Percentiles rank a stretch among this genome's conserved stretches.
Evolutionary conservation across 192 early-diverging fungal genomes (phyloP).

Genomic region (Entomortierella chlamydospora): DNA sequence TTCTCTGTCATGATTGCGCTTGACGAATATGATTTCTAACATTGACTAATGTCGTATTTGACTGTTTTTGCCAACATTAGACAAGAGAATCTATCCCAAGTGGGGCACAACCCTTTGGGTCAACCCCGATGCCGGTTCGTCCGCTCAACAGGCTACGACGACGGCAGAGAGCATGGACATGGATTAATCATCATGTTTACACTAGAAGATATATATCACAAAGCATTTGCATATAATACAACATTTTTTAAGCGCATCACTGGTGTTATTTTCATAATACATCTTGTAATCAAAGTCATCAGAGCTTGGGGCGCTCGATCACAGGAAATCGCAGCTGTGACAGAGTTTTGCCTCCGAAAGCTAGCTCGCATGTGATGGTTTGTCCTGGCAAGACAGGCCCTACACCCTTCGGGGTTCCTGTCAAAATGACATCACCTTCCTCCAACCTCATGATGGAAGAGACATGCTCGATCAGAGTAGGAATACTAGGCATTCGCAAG

Average conservation of each 20-base stretch:
- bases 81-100: conserved; percentile 93
- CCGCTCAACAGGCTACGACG: conserved; percentile 11
- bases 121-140: conserved; percentile 42
- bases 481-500: conserved; percentile 65
- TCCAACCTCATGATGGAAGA: conserved; percentile 90
- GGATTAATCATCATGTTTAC: conserved; percentile 22
- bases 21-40: neutral
- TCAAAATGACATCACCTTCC: conserved; percentile 90
- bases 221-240: conserved; percentile 25
- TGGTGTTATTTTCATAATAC: no score
- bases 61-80: neutral
- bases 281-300: neutral
- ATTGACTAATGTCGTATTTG: neutral
- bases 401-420: conserved; percentile 92
- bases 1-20: neutral
- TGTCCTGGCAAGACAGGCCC: conserved; percentile 84
- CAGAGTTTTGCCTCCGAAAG: conserved; percentile 44
- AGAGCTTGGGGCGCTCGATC: conserved; percentile 38
- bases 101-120: conserved; percentile 83
- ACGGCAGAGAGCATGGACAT: conserved; percentile 50
- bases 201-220: neutral
- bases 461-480: conserved; percentile 83
- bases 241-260: neutral
- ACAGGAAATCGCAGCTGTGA: conserved; percentile 60
- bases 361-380: conserved; percentile 77